Evolutionary conservation across 257 asterid species (phyloP).

Genomic region (Solanum chiquidenum): DNA sequence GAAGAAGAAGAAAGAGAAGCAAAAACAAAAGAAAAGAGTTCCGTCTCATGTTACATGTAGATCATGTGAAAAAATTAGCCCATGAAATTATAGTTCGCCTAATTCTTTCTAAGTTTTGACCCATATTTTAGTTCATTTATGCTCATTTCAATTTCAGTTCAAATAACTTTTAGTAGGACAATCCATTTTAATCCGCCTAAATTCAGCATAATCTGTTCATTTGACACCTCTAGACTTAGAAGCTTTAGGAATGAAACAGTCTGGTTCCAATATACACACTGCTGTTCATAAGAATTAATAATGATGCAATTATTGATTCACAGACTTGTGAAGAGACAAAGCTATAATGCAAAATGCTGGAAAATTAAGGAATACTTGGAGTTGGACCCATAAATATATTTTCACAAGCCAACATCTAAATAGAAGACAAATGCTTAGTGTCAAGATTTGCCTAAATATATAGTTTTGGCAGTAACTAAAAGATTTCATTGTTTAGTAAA

Average conservation of each 20-base stretch:
- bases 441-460: not conserved
- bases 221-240: not conserved
- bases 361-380: not conserved
- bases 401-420: slow-evolving; percentile 7
- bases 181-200: not conserved
- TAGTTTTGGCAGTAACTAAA: not conserved
- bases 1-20: not conserved
- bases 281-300: slow-evolving; percentile 9
- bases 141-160: not conserved
- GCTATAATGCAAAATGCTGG: not conserved
- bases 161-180: not conserved
- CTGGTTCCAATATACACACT: not conserved
- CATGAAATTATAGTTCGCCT: not conserved
- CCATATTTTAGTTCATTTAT: not conserved
- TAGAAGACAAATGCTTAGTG: slow-evolving; percentile 5
- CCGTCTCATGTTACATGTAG: not conserved
- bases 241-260: not conserved
- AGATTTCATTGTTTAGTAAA: not conserved
- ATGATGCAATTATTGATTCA: slow-evolving; percentile 8
- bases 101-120: not conserved
- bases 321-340: slow-evolving; percentile 16
- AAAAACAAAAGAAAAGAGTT: not conserved
- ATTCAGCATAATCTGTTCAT: not conserved
- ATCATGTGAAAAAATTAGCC: not conserved
- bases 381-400: not conserved